These are phyloP conservation scores for Cercis canadensis DNA, from an alignment of 306 rosid genomes.

Conservation along the genomic window DNA sequence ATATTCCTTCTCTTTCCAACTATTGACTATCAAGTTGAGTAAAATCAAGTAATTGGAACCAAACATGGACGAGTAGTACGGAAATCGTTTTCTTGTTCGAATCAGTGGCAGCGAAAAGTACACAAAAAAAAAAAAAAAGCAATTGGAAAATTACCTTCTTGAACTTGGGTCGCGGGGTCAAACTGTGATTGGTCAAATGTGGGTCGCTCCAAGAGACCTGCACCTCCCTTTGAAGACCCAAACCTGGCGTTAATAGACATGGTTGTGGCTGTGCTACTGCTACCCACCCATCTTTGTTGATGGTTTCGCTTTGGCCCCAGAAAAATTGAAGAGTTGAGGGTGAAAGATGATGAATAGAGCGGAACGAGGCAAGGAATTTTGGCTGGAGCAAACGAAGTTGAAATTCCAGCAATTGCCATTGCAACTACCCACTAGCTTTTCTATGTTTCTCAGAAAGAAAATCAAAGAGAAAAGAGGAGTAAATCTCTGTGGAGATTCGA, in stretches of 20 bases:
- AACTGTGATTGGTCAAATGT: constrained; percentile 35
- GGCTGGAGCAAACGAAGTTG: background rate
- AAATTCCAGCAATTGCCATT: background rate
- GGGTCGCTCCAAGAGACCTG: constrained; percentile 37
- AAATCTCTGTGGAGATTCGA: no score
- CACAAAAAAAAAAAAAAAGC: background rate
- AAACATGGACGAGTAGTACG: no score
- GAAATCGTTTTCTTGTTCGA: no score
- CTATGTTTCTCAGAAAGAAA: background rate
- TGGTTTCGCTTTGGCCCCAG: constrained; percentile 1
- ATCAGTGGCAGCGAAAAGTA: no score
- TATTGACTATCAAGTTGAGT: background rate
- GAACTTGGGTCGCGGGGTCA: constrained; percentile 20
- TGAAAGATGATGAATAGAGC: background rate
- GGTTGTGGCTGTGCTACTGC: background rate
- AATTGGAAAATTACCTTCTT: constrained; percentile 8
- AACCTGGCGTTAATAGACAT: constrained; percentile 31
- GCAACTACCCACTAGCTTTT: background rate
- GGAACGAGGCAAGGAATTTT: background rate
- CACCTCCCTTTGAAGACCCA: constrained; percentile 37
- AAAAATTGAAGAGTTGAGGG: background rate
- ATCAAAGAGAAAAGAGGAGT: background rate
- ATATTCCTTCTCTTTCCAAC: background rate
- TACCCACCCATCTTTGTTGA: background rate
- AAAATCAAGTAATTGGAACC: no score